phyloP scores from a whole-genome alignment of 257 asterid species.

The Penstemon eatonii region DNA sequence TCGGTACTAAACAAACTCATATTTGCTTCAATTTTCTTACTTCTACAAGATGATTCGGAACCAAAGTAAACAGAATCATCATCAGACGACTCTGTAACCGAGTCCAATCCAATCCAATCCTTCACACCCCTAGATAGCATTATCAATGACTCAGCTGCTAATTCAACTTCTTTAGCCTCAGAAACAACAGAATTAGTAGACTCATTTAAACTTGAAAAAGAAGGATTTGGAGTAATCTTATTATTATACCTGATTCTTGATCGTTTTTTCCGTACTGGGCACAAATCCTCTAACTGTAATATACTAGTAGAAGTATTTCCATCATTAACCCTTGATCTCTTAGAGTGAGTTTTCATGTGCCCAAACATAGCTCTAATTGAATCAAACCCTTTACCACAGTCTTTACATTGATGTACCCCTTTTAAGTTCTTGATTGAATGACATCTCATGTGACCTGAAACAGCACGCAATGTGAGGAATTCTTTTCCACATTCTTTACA shows the following conservation, averaged over 20 bases:
- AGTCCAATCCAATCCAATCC: conserved; percentile 23
- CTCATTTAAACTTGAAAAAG: conserved; percentile 37
- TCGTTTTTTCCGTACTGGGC: conserved; percentile 61
- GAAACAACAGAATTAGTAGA: conserved; percentile 23
- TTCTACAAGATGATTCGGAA: conserved; percentile 31
- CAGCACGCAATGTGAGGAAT: conserved; percentile 59
- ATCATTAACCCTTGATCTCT: conserved; percentile 37
- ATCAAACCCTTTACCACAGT: conserved; percentile 67
- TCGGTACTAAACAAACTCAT: background rate
- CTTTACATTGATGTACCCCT: conserved; percentile 43
- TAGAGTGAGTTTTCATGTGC: conserved; percentile 82
- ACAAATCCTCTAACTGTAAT: conserved; percentile 44
- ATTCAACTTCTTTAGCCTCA: conserved; percentile 46
- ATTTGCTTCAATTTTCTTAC: conserved; percentile 20
- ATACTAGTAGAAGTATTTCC: conserved; percentile 34
- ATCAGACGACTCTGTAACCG: conserved; percentile 27
- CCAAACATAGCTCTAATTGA: conserved; percentile 77
- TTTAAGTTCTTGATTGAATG: conserved; percentile 50
- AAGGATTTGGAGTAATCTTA: conserved; percentile 25
- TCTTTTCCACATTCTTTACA: conserved; percentile 67
- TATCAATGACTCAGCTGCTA: conserved; percentile 66
- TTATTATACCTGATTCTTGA: conserved; percentile 53
- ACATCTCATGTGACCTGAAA: conserved; percentile 72
- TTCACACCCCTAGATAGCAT: conserved; percentile 60
- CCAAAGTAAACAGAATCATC: conserved; percentile 36